Evolutionary conservation across 176 grass and related monocot genomes (phyloP).

Genomic region (Stipa capillata): DNA sequence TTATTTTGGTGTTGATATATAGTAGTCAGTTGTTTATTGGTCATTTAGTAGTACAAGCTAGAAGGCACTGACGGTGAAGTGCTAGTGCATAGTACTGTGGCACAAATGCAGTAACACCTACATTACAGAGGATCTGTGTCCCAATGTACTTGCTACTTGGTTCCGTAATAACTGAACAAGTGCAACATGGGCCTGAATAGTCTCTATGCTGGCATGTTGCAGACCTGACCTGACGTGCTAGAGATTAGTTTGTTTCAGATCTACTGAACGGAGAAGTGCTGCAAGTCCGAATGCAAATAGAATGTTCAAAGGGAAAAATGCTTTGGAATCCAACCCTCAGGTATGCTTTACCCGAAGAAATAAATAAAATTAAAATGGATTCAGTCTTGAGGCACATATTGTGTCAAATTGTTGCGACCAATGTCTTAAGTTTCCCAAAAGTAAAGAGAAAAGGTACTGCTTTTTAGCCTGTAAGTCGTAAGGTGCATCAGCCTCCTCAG

Average conservation of each 20-base stretch:
- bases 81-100: too few relatives aligned
- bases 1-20: neutral
- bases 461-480: neutral
- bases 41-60: neutral
- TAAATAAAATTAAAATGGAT: neutral
- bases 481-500: neutral
- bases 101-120: too few relatives aligned
- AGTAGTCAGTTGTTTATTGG: neutral
- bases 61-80: too few relatives aligned
- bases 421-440: neutral
- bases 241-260: neutral
- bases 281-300: neutral
- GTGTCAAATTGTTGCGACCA: neutral
- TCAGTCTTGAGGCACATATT: neutral
- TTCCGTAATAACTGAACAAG: neutral
- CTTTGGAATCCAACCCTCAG: neutral
- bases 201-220: neutral
- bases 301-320: too few relatives aligned
- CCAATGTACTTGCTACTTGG: too few relatives aligned
- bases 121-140: too few relatives aligned
- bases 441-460: neutral
- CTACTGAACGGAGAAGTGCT: neutral
- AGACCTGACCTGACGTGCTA: neutral
- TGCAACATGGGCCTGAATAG: neutral
- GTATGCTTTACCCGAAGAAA: neutral